Evolutionary conservation across 192 early-diverging fungal species (phyloP).

Genomic region (Thoreauomyces humboldtii): DNA sequence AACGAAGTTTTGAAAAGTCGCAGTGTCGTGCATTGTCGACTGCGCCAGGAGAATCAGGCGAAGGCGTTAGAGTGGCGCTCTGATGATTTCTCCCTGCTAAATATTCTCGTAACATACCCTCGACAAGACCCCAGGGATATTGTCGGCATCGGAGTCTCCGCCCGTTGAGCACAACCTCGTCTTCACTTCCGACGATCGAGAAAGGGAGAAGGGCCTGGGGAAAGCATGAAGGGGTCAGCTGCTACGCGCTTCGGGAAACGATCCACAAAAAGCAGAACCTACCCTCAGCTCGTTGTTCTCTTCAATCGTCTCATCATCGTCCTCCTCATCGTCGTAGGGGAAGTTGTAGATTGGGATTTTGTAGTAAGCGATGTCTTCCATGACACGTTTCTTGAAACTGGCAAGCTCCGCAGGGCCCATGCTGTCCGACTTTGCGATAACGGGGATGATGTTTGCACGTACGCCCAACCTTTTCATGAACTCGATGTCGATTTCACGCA

Average conservation of each 20-base stretch:
- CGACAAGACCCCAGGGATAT: slow-evolving; percentile 62
- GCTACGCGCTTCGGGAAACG: no score
- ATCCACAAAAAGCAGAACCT: background rate
- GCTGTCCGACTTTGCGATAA: slow-evolving; percentile 91
- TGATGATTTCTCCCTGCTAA: no score
- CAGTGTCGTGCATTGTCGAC: slow-evolving; percentile 65
- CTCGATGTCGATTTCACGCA: slow-evolving; percentile 85
- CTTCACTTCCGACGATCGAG: slow-evolving; percentile 58
- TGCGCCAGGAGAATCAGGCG: slow-evolving; percentile 10
- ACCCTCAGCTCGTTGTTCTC: slow-evolving; percentile 94
- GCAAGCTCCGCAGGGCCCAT: slow-evolving; percentile 86
- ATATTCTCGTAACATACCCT: no score
- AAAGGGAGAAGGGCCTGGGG: slow-evolving; percentile 54
- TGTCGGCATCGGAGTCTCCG: slow-evolving; percentile 58
- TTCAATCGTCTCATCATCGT: slow-evolving; percentile 97
- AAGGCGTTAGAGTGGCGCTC: background rate
- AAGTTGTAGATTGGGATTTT: slow-evolving; percentile 98
- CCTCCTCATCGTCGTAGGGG: slow-evolving; percentile 92
- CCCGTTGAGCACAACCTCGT: slow-evolving; percentile 54
- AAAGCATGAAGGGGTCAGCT: background rate
- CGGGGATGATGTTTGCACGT: slow-evolving; percentile 94
- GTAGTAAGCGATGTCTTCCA: slow-evolving; percentile 96
- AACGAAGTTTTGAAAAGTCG: slow-evolving; percentile 63
- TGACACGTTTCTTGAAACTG: slow-evolving; percentile 90
- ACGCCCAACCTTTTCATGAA: slow-evolving; percentile 87